These are phyloP conservation scores for Limonomyces culmigenus DNA, from an alignment of 1,284 basidiomycete genomes.

Conservation along the genomic window DNA sequence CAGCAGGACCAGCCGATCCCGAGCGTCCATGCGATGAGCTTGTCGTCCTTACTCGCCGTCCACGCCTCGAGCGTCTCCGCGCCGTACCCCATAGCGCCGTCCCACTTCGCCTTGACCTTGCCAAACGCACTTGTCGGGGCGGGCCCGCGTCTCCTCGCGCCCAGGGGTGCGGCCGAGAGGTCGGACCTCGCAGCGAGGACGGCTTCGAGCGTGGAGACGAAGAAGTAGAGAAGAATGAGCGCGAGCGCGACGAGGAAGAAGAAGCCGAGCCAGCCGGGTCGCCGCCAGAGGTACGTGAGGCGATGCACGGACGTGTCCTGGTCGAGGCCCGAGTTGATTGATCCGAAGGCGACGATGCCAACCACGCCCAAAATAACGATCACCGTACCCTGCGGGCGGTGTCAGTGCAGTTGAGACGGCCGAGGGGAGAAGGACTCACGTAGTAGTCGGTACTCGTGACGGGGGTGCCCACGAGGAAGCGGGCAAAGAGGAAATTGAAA, in stretches of 20 bases:
- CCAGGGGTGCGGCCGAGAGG: conserved; percentile 34
- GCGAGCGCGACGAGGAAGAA: conserved; percentile 64
- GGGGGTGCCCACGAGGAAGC: conserved; percentile 67
- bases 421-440: conserved; percentile 31
- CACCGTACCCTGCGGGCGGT: conserved; percentile 56
- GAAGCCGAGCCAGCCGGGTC: conserved; percentile 76
- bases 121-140: conserved; percentile 11
- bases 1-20: conserved; percentile 87
- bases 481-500: conserved; percentile 80
- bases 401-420: too few relatives aligned
- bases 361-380: conserved; percentile 70
- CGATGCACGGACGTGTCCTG: conserved; percentile 53
- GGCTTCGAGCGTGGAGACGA: conserved; percentile 47
- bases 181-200: conserved; percentile 52
- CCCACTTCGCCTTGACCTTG: conserved; percentile 22
- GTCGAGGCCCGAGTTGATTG: conserved; percentile 61
- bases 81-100: conserved; percentile 10
- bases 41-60: conserved; percentile 68
- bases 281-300: conserved; percentile 68
- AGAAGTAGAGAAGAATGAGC: conserved; percentile 49
- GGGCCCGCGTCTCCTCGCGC: conserved; percentile 12
- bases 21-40: conserved; percentile 70
- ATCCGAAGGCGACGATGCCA: conserved; percentile 75
- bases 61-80: conserved; percentile 43
- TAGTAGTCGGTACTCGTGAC: conserved; percentile 70